Evolutionary conservation across 2,329 filamentous ascomycete genomes (phyloP).

Genomic region (Aspergillus fischeri): DNA sequence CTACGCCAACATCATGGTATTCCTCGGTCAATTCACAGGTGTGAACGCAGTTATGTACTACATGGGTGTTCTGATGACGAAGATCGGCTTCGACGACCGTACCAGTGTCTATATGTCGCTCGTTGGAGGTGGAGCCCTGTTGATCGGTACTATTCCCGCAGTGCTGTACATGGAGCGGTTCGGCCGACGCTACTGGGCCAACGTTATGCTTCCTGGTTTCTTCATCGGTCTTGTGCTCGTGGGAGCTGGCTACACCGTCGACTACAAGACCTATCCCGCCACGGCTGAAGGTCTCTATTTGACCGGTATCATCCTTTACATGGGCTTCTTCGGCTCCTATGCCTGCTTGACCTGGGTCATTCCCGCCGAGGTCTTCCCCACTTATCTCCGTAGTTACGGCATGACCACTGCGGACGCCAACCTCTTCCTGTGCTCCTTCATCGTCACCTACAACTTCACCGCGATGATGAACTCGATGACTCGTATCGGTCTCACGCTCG

Average conservation of each 20-base stretch:
- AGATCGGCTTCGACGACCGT: slow-evolving; percentile 62
- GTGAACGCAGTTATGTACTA: slow-evolving; percentile 71
- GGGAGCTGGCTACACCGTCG: slow-evolving; percentile 59
- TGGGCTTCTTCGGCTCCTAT: slow-evolving; percentile 65
- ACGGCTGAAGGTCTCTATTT: slow-evolving; percentile 60
- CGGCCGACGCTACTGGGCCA: slow-evolving; percentile 71
- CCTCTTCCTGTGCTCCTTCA: slow-evolving; percentile 67
- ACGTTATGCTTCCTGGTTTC: slow-evolving; percentile 67
- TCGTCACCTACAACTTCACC: slow-evolving; percentile 72
- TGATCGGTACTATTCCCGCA: slow-evolving; percentile 65
- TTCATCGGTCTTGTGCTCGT: slow-evolving; percentile 66
- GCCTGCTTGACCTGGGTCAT: slow-evolving; percentile 63
- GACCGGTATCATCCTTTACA: slow-evolving; percentile 57
- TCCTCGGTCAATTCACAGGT: slow-evolving; percentile 67
- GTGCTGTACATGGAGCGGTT: slow-evolving; percentile 69
- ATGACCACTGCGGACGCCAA: slow-evolving; percentile 68
- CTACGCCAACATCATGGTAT: slow-evolving; percentile 67
- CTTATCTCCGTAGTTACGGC: slow-evolving; percentile 67
- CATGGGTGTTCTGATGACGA: slow-evolving; percentile 63
- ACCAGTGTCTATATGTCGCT: slow-evolving; percentile 70
- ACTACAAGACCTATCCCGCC: slow-evolving; percentile 42
- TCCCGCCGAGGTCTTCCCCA: slow-evolving; percentile 67
- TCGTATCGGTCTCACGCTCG: slow-evolving; percentile 60
- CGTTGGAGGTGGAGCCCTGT: slow-evolving; percentile 63
- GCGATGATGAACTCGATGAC: slow-evolving; percentile 67